Evolutionary conservation across 768 basidiomycete species (phyloP).

Genomic region (Tylopilus felleus): DNA sequence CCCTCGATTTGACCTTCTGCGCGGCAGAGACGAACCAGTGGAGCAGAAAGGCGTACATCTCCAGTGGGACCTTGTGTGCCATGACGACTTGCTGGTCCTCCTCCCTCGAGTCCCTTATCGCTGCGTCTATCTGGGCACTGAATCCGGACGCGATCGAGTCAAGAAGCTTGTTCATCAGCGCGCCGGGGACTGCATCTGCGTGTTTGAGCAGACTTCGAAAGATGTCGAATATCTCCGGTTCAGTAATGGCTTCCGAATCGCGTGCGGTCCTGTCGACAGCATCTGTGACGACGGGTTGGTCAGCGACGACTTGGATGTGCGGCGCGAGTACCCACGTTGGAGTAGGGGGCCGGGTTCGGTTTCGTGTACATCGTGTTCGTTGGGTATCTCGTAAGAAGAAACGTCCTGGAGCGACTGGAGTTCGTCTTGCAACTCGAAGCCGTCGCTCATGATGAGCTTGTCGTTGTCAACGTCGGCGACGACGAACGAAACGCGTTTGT

Average conservation of each 20-base stretch:
- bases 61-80: slow-evolving; percentile 70
- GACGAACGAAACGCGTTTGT: slow-evolving; percentile 7
- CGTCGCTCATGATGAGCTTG: slow-evolving; percentile 32
- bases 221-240: slow-evolving; percentile 72
- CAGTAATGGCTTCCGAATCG: slow-evolving; percentile 66
- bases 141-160: slow-evolving; percentile 83
- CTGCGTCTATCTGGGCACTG: slow-evolving; percentile 66
- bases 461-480: not conserved
- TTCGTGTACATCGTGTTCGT: slow-evolving; percentile 61
- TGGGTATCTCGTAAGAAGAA: slow-evolving; percentile 59
- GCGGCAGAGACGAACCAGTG: slow-evolving; percentile 84
- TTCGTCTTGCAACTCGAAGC: slow-evolving; percentile 80
- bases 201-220: slow-evolving; percentile 81
- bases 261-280: slow-evolving; percentile 82
- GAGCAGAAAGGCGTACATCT: slow-evolving; percentile 91
- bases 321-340: slow-evolving; percentile 44
- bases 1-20: slow-evolving; percentile 66
- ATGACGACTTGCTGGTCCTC: slow-evolving; percentile 61
- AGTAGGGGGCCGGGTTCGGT: slow-evolving; percentile 55
- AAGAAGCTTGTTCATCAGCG: slow-evolving; percentile 78
- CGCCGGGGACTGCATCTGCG: slow-evolving; percentile 56
- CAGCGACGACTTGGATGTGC: not conserved
- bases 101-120: slow-evolving; percentile 63
- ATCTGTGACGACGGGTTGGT: slow-evolving; percentile 37
- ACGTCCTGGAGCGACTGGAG: slow-evolving; percentile 60